Evolutionary conservation across 1,284 basidiomycete species (phyloP), one percentile per base, ranked within the genome.

Genomic region (Ceratobasidium sp.): DNA sequence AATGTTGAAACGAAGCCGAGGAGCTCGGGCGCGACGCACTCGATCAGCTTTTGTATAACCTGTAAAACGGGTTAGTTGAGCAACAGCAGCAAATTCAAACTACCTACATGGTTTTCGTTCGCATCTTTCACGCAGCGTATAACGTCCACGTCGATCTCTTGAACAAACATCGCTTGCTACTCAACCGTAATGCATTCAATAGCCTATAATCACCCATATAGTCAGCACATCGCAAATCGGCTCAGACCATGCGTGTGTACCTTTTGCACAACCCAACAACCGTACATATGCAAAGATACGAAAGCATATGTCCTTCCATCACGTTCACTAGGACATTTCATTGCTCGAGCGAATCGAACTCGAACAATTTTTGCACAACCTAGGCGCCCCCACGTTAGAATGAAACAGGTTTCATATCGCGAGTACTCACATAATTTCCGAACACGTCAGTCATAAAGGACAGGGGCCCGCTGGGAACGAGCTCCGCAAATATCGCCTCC

Each of bases 401-500:
- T 41, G 76, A 41, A 68, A 18, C 16, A 27, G 35, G 33, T 44
- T 14, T 18, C 73, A 35, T 59, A 44, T 33, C 33, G 62, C 1
- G 46, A 79, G 30, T 20, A 85, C 90, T 81, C 82, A 94, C 92
- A 86, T 98, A 99, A 87, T 99, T 99, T 78, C 97, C 97, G 83
- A 98, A 99, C 57, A 99, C 96, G 83, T 99, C 96, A 80, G 93
- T 93, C 83, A 97, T 95, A 76, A 99, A 88, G 79, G 92, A 89
- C 66, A 95, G 85, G 2, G 93, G 89, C 82, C 92, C 91, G 60
- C 88, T 84, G 12, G 96, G 95, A 59, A 95, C 88, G 80, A 99
- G 94, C 86, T 99, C 98, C 75, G 94, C 92, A 81, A 97, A 99
- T n/a, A 98, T 88, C 48, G 86, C 85, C 81, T 94, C 90, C 83